These are phyloP conservation scores for Paramecium primaurelia DNA, from an alignment of 73 alveolate species.

Conservation along the genomic window DNA sequence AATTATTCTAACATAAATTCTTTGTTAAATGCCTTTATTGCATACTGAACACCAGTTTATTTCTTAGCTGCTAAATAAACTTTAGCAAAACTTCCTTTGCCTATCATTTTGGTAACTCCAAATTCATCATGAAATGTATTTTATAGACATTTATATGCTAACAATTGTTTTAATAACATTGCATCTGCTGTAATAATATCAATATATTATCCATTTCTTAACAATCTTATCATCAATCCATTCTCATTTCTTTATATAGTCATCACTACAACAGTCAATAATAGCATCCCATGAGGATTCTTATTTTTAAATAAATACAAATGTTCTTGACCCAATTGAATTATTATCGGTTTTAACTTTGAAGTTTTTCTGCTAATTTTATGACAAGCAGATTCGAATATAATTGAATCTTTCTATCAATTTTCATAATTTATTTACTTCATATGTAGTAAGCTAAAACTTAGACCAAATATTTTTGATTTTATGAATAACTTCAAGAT, in stretches of 20 bases:
- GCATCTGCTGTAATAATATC: not conserved
- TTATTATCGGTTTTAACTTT: not conserved
- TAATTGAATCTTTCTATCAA: not conserved
- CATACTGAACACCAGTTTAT: slow-evolving; percentile 33
- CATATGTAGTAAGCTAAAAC: not conserved
- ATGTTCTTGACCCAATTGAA: not conserved
- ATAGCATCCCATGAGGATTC: slow-evolving; percentile 23
- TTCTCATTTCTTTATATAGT: not conserved
- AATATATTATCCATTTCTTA: not conserved
- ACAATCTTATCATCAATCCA: not conserved
- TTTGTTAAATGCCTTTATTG: slow-evolving; percentile 57
- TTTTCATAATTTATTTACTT: not conserved
- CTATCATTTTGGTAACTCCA: slow-evolving; percentile 60
- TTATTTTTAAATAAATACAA: slow-evolving; percentile 20
- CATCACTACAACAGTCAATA: not conserved
- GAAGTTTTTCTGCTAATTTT: not conserved
- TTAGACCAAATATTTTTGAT: not conserved
- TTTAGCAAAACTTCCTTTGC: slow-evolving; percentile 59
- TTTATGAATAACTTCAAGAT: not conserved
- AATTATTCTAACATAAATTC: slow-evolving; percentile 56
- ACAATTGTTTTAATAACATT: not conserved
- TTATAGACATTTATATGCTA: slow-evolving; percentile 25
- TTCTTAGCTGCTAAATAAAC: slow-evolving; percentile 60
- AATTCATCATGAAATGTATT: slow-evolving; percentile 58
- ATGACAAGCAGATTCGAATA: not conserved